Conservation (phyloP, 1,284 basidiomycete genomes). For the Marasmius oreades region DNA sequence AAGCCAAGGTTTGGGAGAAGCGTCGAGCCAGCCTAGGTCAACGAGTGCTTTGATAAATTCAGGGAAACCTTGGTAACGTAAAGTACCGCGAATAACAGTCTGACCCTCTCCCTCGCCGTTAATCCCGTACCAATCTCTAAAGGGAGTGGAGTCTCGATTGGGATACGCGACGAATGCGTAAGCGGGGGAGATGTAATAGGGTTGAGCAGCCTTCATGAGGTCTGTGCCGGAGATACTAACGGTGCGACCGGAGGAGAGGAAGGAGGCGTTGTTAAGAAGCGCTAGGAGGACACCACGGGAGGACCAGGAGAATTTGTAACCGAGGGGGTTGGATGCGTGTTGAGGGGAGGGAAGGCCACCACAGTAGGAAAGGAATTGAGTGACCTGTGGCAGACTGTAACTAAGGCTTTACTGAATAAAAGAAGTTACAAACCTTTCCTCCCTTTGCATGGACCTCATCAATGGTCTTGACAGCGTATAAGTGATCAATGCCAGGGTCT, state of each 20-base stretch:
- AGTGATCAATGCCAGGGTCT: constrained; percentile 92
- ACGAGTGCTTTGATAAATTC: constrained; percentile 91
- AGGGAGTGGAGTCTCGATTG: constrained; percentile 92
- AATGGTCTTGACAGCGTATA: constrained; percentile 97
- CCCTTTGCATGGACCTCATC: constrained; percentile 92
- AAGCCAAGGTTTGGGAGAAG: constrained; percentile 77
- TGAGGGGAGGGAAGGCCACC: constrained; percentile 94
- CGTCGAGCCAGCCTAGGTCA: constrained; percentile 85
- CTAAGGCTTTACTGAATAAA: background rate
- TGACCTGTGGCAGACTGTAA: constrained; percentile 52
- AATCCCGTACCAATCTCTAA: constrained; percentile 85
- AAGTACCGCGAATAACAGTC: constrained; percentile 89
- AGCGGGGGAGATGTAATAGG: constrained; percentile 94
- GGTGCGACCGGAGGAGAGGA: constrained; percentile 63
- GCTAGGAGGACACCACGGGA: constrained; percentile 95
- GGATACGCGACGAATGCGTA: constrained; percentile 98
- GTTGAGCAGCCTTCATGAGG: constrained; percentile 86
- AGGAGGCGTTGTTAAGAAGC: constrained; percentile 90
- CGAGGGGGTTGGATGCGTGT: constrained; percentile 90
- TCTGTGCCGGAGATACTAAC: constrained; percentile 66
- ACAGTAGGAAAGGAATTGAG: constrained; percentile 94
- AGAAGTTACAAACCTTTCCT: constrained; percentile 66
- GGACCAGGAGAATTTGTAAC: constrained; percentile 99
- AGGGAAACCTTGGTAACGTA: constrained; percentile 98
- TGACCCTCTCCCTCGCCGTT: constrained; percentile 72